Evolutionary conservation across 2,329 filamentous ascomycete genomes (phyloP).

Genomic region (Alternaria burnsii): DNA sequence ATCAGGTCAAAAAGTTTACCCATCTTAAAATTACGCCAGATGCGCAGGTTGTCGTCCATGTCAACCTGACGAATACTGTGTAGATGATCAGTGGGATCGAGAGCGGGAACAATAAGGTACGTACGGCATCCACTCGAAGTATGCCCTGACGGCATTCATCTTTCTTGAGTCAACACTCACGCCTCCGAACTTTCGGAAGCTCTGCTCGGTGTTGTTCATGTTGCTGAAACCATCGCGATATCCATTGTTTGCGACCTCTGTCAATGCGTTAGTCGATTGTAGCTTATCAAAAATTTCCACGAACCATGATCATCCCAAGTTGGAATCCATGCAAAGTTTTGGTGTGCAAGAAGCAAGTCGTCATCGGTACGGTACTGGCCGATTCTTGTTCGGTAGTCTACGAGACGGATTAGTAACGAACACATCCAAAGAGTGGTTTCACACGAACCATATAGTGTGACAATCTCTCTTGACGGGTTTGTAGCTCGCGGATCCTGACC

Average conservation of each 20-base stretch:
- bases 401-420: not conserved
- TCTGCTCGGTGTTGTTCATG: conserved; percentile 56
- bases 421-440: not conserved
- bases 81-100: conserved; percentile 52
- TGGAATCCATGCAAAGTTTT: conserved; percentile 55
- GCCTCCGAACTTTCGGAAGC: conserved; percentile 51
- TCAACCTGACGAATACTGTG: conserved; percentile 53
- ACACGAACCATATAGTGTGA: conserved; percentile 47
- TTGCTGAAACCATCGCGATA: conserved; percentile 52
- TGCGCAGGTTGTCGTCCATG: conserved; percentile 55
- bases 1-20: conserved; percentile 53
- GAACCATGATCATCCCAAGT: conserved; percentile 55
- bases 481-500: conserved; percentile 33
- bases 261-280: conserved; percentile 15
- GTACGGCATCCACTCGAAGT: conserved; percentile 57
- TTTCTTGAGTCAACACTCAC: conserved; percentile 56
- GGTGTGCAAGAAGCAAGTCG: conserved; percentile 52
- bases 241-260: conserved; percentile 54
- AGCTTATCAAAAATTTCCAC: not conserved
- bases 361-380: conserved; percentile 53
- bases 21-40: conserved; percentile 53
- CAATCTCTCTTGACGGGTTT: conserved; percentile 48
- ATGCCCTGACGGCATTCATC: conserved; percentile 57
- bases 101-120: conserved; percentile 41
- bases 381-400: conserved; percentile 53